These are phyloP conservation scores for Colletotrichum kahawae DNA, from an alignment of 2,329 filamentous ascomycete genomes.

Conservation along the genomic window DNA sequence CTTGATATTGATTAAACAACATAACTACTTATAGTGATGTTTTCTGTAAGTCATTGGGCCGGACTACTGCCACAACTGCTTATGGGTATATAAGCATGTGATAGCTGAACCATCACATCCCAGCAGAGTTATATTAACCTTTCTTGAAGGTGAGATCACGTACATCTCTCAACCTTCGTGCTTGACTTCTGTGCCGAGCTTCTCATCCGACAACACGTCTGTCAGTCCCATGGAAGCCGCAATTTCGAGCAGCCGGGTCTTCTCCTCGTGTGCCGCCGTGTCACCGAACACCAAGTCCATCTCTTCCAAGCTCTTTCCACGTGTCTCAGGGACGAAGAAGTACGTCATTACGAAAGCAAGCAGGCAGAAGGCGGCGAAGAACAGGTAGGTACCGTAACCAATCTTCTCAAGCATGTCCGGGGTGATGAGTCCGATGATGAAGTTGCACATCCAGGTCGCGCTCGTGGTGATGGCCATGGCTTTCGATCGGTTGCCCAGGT, in stretches of 20 bases:
- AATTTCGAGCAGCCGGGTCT: conserved; percentile 28
- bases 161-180: neutral
- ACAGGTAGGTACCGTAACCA: conserved; percentile 60
- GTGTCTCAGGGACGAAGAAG: conserved; percentile 64
- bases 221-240: conserved; percentile 31
- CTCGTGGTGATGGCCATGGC: conserved; percentile 64
- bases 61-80: neutral
- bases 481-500: conserved; percentile 60
- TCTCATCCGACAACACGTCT: neutral
- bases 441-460: conserved; percentile 63
- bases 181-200: conserved; percentile 16
- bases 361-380: conserved; percentile 61
- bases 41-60: neutral
- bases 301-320: conserved; percentile 58
- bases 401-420: conserved; percentile 60
- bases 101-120: neutral
- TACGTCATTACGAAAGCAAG: conserved; percentile 53
- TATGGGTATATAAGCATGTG: neutral
- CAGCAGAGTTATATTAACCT: neutral
- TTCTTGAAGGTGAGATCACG: neutral
- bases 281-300: conserved; percentile 53
- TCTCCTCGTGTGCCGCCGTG: conserved; percentile 37
- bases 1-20: neutral
- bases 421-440: conserved; percentile 40
- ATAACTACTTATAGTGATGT: neutral